Percentiles rank a stretch among this genome's conserved stretches.
Conservation (phyloP, 352 stramenopile genomes). For the Elongisporangium prolatum region DNA sequence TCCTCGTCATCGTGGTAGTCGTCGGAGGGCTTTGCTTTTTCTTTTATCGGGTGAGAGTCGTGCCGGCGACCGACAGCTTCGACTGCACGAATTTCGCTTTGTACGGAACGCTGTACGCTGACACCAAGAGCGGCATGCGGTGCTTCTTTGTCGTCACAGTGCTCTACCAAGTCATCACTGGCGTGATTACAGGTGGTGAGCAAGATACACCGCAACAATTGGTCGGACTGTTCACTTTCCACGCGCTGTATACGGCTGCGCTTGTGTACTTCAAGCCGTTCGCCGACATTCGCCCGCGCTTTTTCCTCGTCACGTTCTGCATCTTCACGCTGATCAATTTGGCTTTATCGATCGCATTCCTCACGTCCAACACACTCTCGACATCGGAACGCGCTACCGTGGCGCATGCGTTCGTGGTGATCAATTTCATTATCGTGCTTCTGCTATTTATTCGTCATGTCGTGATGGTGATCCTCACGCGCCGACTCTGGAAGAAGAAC, state of each 20-base stretch:
- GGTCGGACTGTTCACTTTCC: slow-evolving; percentile 40
- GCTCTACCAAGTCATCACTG: slow-evolving; percentile 43
- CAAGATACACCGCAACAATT: slow-evolving; percentile 42
- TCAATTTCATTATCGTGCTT: slow-evolving; percentile 58
- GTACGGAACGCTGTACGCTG: slow-evolving; percentile 57
- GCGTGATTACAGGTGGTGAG: slow-evolving; percentile 43
- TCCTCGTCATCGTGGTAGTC: slow-evolving; percentile 41
- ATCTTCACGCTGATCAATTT: slow-evolving; percentile 51
- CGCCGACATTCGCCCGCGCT: slow-evolving; percentile 24
- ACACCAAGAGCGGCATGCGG: slow-evolving; percentile 40
- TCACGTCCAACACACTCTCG: slow-evolving; percentile 39
- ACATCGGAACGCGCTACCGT: slow-evolving; percentile 25
- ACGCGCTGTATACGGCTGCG: slow-evolving; percentile 44
- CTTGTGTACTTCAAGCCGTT: slow-evolving; percentile 53
- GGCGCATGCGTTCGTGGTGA: slow-evolving; percentile 45
- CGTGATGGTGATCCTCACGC: slow-evolving; percentile 42
- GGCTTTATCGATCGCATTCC: slow-evolving; percentile 45
- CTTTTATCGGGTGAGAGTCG: slow-evolving; percentile 34
- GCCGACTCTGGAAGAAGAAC: slow-evolving; percentile 41
- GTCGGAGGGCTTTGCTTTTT: slow-evolving; percentile 32
- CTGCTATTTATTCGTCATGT: slow-evolving; percentile 55
- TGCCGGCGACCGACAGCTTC: slow-evolving; percentile 33
- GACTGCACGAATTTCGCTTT: slow-evolving; percentile 42
- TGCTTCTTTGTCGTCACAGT: slow-evolving; percentile 60
- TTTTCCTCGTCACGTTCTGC: slow-evolving; percentile 30